These are phyloP conservation scores for Microdochium paspali DNA, from an alignment of 2,329 filamentous ascomycete species.

Conservation along the genomic window DNA sequence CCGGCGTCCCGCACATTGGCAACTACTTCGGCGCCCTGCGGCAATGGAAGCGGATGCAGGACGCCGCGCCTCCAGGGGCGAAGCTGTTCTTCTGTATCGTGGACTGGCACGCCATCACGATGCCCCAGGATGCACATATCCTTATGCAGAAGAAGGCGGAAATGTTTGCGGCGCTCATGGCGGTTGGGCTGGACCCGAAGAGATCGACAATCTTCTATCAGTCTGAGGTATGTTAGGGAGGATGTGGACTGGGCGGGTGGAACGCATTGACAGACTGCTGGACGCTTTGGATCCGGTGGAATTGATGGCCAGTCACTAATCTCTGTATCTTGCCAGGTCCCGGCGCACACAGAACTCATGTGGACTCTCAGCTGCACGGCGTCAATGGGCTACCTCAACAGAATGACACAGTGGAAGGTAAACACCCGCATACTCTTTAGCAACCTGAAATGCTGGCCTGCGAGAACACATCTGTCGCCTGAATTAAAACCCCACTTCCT, in stretches of 20 bases:
- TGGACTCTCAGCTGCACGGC: constrained; percentile 93
- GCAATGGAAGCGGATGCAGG: constrained; percentile 77
- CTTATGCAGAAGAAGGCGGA: constrained; percentile 61
- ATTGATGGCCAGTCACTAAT: no score
- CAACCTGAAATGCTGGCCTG: no score
- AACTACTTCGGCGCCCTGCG: constrained; percentile 89
- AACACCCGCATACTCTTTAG: no score
- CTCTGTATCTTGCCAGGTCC: constrained; percentile 37
- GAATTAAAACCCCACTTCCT: no score
- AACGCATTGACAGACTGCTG: no score
- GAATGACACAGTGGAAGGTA: constrained; percentile 99
- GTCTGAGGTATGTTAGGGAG: constrained; percentile 50
- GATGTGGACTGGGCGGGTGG: no score
- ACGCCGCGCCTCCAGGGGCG: constrained; percentile 43
- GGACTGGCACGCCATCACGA: constrained; percentile 87
- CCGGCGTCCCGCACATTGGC: constrained; percentile 84
- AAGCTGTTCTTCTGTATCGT: constrained; percentile 79
- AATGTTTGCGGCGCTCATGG: constrained; percentile 70
- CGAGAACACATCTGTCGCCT: no score
- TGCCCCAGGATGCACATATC: constrained; percentile 53
- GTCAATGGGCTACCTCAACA: constrained; percentile 82
- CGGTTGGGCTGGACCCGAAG: constrained; percentile 74
- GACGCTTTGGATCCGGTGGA: no score
- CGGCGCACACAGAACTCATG: constrained; percentile 82
- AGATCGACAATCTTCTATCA: constrained; percentile 76